phyloP scores from a whole-genome alignment of 805 yeast species.

The Starmerella apicola region DNA sequence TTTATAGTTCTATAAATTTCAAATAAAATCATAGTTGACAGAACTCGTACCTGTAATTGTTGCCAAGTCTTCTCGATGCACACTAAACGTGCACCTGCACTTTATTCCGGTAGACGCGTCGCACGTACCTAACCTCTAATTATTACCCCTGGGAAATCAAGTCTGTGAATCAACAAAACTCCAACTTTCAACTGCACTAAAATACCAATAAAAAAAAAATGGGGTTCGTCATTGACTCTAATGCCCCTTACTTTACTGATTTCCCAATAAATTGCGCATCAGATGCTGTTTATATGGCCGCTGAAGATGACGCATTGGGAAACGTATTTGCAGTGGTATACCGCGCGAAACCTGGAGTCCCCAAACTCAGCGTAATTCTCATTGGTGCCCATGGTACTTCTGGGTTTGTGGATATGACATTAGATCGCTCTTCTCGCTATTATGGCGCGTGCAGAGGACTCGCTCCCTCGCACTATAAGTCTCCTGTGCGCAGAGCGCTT shows the following conservation, averaged over 20 bases:
- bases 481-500: constrained; percentile 58
- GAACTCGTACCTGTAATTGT: no score
- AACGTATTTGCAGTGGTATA: constrained; percentile 27
- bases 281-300: constrained; percentile 30
- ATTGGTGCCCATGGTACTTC: constrained; percentile 47
- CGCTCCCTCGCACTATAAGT: constrained; percentile 34
- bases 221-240: constrained; percentile 24
- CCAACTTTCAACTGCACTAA: no score
- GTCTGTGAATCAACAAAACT: no score
- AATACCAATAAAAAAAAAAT: no score
- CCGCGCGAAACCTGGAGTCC: constrained; percentile 17
- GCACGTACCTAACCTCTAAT: no score
- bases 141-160: no score
- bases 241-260: constrained; percentile 26
- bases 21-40: no score
- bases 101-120: no score
- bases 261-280: constrained; percentile 19
- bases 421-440: constrained; percentile 50
- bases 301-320: constrained; percentile 27
- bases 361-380: constrained; percentile 25
- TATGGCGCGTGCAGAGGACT: constrained; percentile 71
- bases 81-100: no score
- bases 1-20: no score
- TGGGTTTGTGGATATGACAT: constrained; percentile 44
- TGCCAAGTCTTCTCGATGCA: no score